Evolutionary conservation across 2,329 filamentous ascomycete species (phyloP).

Genomic region (Cordyceps militaris): DNA sequence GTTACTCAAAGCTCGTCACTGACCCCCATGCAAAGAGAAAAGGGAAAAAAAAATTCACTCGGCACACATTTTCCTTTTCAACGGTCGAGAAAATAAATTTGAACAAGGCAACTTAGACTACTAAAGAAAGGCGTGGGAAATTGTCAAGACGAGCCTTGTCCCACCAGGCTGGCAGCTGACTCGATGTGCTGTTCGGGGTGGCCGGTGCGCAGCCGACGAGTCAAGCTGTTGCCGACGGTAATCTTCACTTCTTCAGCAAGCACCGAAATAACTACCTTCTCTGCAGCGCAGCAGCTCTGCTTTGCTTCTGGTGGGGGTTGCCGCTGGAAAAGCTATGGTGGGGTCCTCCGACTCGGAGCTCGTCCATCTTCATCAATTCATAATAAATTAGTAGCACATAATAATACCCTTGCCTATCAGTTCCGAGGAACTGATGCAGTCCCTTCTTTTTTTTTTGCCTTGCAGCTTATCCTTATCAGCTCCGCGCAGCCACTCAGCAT

Average conservation of each 20-base stretch:
- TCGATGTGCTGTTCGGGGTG: slow-evolving; percentile 5
- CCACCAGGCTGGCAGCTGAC: slow-evolving; percentile 4
- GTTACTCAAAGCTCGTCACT: not conserved
- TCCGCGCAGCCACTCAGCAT: not conserved
- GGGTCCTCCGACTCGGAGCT: slow-evolving; percentile 10
- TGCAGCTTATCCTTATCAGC: slow-evolving; percentile 10
- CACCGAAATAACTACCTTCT: not conserved
- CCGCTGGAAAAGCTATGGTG: slow-evolving; percentile 12
- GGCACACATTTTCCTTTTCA: not conserved
- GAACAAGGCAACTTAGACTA: not conserved
- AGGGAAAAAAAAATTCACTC: not conserved
- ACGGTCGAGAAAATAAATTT: not conserved
- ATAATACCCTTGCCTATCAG: too few species aligned
- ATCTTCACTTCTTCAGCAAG: not conserved
- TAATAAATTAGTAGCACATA: not conserved
- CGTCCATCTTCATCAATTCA: not conserved
- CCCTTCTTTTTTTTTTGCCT: not conserved
- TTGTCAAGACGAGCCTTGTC: not conserved
- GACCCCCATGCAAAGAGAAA: not conserved
- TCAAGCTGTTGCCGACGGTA: slow-evolving; percentile 6
- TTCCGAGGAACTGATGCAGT: too few species aligned
- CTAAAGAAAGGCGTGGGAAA: not conserved
- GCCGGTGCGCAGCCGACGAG: slow-evolving; percentile 6
- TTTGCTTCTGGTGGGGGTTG: not conserved
- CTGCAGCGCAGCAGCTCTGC: not conserved